Percentiles rank a stretch among this genome's conserved stretches.
Evolutionary conservation across 1,284 basidiomycete species (phyloP).

Genomic region (Apiotrichum akiyoshidainum): DNA sequence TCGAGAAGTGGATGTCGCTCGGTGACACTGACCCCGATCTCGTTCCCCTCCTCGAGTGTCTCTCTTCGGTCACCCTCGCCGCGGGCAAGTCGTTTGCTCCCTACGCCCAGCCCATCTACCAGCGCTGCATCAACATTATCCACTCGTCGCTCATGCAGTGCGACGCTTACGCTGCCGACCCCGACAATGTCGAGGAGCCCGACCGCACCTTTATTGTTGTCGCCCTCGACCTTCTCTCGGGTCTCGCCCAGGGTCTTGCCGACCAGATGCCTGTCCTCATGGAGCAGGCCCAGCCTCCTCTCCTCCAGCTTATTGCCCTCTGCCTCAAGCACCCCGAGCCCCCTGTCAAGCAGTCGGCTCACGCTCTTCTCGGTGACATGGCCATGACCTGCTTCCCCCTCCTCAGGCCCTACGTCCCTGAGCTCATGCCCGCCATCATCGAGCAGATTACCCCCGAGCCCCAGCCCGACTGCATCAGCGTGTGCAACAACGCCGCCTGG

Average conservation of each 20-base stretch:
- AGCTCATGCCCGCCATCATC: conserved; percentile 86
- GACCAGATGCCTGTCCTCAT: conserved; percentile 71
- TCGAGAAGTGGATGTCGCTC: conserved; percentile 82
- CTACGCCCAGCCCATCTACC: conserved; percentile 87
- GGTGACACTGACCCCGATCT: conserved; percentile 88
- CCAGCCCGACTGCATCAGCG: conserved; percentile 88
- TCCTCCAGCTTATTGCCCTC: conserved; percentile 73
- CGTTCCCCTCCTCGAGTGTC: conserved; percentile 91
- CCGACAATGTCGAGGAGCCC: conserved; percentile 77
- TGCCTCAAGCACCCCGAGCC: conserved; percentile 92
- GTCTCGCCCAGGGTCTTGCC: conserved; percentile 90
- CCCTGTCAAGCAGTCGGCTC: conserved; percentile 91
- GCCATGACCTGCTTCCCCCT: conserved; percentile 84
- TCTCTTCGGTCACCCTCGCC: conserved; percentile 95
- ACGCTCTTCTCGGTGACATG: conserved; percentile 94
- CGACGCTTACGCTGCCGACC: conserved; percentile 60
- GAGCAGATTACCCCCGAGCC: conserved; percentile 69
- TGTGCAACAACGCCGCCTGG: conserved; percentile 99
- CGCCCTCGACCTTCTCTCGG: conserved; percentile 88
- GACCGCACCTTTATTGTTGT: conserved; percentile 96
- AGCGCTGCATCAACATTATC: conserved; percentile 84
- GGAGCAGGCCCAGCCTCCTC: conserved; percentile 64
- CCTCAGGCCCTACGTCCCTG: conserved; percentile 76
- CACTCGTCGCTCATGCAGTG: conserved; percentile 76
- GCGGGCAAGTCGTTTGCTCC: conserved; percentile 87